Evolutionary conservation across 441 rosid genomes (phyloP).

Genomic region (Iberis amara): DNA sequence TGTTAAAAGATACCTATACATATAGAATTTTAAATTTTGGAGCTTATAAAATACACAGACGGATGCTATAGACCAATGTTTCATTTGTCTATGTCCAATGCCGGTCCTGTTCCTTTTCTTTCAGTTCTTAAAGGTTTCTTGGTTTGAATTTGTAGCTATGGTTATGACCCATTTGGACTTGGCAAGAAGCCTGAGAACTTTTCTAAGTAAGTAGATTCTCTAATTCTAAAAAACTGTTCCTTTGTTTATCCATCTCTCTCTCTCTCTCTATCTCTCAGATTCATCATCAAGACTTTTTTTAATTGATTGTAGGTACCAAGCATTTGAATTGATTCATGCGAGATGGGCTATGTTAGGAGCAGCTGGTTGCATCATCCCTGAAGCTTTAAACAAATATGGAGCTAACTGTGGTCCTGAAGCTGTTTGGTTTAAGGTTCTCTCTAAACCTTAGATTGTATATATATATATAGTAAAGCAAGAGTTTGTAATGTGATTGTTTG

Average conservation of each 20-base stretch:
- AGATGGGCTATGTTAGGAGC: constrained; percentile 99
- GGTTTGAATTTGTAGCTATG: constrained; percentile 55
- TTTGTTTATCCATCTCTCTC: background rate
- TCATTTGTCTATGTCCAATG: no score
- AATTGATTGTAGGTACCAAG: constrained; percentile 49
- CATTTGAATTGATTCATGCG: constrained; percentile 81
- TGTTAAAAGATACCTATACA: no score
- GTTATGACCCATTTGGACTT: constrained; percentile 95
- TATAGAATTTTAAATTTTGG: no score
- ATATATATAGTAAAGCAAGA: background rate
- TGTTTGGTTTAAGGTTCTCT: constrained; percentile 92
- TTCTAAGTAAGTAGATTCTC: constrained; percentile 53
- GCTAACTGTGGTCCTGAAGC: constrained; percentile 99
- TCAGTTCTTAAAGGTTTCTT: background rate
- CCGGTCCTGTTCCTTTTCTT: background rate
- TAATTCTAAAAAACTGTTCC: background rate
- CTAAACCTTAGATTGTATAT: no score
- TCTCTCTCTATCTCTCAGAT: background rate
- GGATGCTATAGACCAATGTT: no score
- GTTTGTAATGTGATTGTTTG: constrained; percentile 6
- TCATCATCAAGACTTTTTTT: background rate
- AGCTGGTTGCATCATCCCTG: constrained; percentile 90
- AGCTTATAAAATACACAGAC: no score
- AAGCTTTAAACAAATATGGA: constrained; percentile 88
- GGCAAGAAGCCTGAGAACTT: constrained; percentile 91